Evolutionary conservation across 2,329 filamentous ascomycete species (phyloP).

Genomic region (Venturia oleaginea): DNA sequence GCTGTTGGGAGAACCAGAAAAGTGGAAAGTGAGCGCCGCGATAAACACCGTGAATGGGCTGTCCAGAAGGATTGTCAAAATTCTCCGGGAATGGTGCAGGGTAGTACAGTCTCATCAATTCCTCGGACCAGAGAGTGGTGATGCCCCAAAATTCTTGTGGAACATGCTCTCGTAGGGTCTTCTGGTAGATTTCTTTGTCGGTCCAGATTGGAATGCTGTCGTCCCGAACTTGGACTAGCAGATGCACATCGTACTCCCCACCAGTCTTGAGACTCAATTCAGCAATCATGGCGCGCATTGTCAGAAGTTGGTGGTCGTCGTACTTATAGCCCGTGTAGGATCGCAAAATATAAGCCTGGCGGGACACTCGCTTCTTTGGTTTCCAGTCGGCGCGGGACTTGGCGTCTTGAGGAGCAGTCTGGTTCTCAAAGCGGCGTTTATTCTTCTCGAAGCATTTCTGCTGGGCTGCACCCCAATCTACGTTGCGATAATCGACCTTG

Average conservation of each 20-base stretch:
- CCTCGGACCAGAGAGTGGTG: constrained; percentile 86
- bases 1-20: constrained; percentile 43
- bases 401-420: constrained; percentile 17
- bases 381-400: constrained; percentile 19
- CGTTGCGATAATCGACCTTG: constrained; percentile 38
- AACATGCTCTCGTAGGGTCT: constrained; percentile 57
- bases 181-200: constrained; percentile 58
- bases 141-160: constrained; percentile 82
- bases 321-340: constrained; percentile 78
- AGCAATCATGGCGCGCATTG: constrained; percentile 72
- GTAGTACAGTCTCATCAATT: constrained; percentile 86
- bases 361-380: constrained; percentile 36
- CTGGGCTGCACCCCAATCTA: constrained; percentile 41
- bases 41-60: constrained; percentile 81
- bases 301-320: constrained; percentile 68
- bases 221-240: constrained; percentile 79
- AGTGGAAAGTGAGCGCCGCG: constrained; percentile 48
- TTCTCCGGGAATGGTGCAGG: constrained; percentile 76
- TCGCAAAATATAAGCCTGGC: constrained; percentile 76
- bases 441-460: constrained; percentile 41
- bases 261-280: constrained; percentile 74
- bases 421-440: constrained; percentile 35
- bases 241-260: constrained; percentile 77
- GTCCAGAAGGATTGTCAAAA: constrained; percentile 50
- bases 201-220: constrained; percentile 68